These are phyloP conservation scores for Huntiella abstrusa DNA, from an alignment of 2,329 filamentous ascomycete genomes.

Conservation along the genomic window DNA sequence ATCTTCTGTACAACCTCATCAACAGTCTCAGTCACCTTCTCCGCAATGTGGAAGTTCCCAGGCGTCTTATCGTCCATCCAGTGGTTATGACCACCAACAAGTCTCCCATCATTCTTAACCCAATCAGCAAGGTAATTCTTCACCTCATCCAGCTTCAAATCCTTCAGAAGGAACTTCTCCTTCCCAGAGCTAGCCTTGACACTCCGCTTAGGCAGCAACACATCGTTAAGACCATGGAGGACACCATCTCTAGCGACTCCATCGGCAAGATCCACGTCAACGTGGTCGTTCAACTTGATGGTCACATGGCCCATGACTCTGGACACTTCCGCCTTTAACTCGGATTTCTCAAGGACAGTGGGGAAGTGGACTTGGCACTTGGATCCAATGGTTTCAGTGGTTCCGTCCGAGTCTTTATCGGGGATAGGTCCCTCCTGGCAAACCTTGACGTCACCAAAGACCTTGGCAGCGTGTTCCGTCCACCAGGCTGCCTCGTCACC, in stretches of 20 bases:
- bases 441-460: not conserved
- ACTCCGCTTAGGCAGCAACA: slow-evolving; percentile 44
- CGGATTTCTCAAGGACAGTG: slow-evolving; percentile 48
- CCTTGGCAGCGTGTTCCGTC: not conserved
- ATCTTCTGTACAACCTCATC: not conserved
- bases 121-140: slow-evolving; percentile 15
- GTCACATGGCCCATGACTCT: slow-evolving; percentile 47
- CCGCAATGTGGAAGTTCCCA: not conserved
- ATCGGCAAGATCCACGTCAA: slow-evolving; percentile 27
- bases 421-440: slow-evolving; percentile 9
- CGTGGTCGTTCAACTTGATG: slow-evolving; percentile 60
- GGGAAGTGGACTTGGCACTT: slow-evolving; percentile 9
- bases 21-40: not conserved
- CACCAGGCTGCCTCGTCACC: slow-evolving; percentile 12
- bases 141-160: slow-evolving; percentile 12
- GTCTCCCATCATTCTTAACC: slow-evolving; percentile 5
- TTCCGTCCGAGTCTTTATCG: not conserved
- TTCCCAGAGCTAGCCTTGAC: not conserved
- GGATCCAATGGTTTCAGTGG: not conserved
- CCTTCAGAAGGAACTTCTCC: slow-evolving; percentile 2
- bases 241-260: slow-evolving; percentile 62
- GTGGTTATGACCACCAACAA: slow-evolving; percentile 9
- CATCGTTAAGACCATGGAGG: slow-evolving; percentile 53
- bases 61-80: slow-evolving; percentile 6
- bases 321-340: slow-evolving; percentile 52